Base-by-base conservation (phyloP, 495 filamentous ascomycete genomes). In the Daldinia childiae region DNA sequence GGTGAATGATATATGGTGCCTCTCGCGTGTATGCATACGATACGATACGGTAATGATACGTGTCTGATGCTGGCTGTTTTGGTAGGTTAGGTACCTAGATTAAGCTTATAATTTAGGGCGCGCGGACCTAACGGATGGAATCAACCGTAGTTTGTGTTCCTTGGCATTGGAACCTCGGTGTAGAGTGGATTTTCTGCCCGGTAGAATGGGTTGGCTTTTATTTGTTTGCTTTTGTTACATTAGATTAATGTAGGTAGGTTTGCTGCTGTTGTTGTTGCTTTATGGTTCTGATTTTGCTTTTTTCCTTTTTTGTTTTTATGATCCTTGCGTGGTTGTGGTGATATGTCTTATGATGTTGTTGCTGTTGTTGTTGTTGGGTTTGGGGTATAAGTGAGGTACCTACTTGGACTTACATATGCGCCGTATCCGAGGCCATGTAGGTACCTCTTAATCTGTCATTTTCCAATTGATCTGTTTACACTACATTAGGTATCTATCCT, bases 21-120 rank as follows among this genome's bases (percentile, higher is more conserved):
- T 41, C 15, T 41, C 39, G 39, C 39, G 15, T 41, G 39, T 41
- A 41, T 41, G 39, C 39, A 48, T 24, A 21, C 17, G 43, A 48
- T 48, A n/a, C n/a, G n/a, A n/a, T n/a, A n/a, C n/a, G n/a, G n/a
- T n/a, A n/a, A n/a, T n/a, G n/a, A n/a, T n/a, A 48, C 43, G 43
- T 48, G 43, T 48, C 9, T 17, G 8, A 9, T 48, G 43, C 43
- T 48, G 43, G 14, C 7, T 41, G 39, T n/a, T 17, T 8, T 48
- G 4, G 2, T 48, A 27, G 39, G 48, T n/a, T n/a, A n/a, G n/a
- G n/a, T n/a, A n/a, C n/a, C n/a, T 32, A 30, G 54, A 57, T 57
- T 57, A 57, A 57, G 54, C 54, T 57, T 38, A 57, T 57, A 57
- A 38, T 57, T 57, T 38, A 21, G 34, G 48, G 73, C 62, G 69